These are phyloP conservation scores for Psidium guajava DNA, from an alignment of 345 rosid species.

Conservation along the genomic window DNA sequence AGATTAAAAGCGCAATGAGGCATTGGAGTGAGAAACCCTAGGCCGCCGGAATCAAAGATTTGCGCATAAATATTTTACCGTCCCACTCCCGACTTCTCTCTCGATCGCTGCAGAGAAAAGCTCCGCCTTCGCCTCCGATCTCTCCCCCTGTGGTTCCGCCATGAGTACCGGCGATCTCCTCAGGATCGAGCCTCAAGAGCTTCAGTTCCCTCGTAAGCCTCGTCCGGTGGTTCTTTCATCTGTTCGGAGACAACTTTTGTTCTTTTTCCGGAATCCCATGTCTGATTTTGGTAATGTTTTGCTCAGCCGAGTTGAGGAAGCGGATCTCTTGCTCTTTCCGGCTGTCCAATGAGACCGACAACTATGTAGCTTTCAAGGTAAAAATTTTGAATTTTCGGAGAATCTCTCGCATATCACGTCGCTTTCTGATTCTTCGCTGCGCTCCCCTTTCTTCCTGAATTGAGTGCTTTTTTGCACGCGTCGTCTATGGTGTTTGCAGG, in stretches of 20 bases:
- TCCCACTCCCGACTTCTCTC: neutral
- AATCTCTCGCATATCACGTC: no score
- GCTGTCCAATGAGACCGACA: constrained; percentile 52
- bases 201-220: constrained; percentile 60
- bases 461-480: neutral
- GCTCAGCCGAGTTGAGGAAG: constrained; percentile 64
- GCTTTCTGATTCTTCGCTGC: neutral
- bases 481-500: constrained; percentile 23
- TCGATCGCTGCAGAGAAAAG: neutral
- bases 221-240: neutral
- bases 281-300: constrained; percentile 8
- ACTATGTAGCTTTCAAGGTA: constrained; percentile 81
- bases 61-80: neutral
- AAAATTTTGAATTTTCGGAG: no score
- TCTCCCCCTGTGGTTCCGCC: neutral
- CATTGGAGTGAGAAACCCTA: neutral
- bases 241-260: neutral
- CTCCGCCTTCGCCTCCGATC: neutral
- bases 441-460: neutral
- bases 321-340: constrained; percentile 74
- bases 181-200: constrained; percentile 61
- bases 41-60: neutral
- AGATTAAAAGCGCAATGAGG: no score
- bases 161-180: constrained; percentile 43
- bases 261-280: neutral